These are phyloP conservation scores for Phyllosticta ampelicida DNA, from an alignment of 2,329 filamentous ascomycete species.

Conservation along the genomic window DNA sequence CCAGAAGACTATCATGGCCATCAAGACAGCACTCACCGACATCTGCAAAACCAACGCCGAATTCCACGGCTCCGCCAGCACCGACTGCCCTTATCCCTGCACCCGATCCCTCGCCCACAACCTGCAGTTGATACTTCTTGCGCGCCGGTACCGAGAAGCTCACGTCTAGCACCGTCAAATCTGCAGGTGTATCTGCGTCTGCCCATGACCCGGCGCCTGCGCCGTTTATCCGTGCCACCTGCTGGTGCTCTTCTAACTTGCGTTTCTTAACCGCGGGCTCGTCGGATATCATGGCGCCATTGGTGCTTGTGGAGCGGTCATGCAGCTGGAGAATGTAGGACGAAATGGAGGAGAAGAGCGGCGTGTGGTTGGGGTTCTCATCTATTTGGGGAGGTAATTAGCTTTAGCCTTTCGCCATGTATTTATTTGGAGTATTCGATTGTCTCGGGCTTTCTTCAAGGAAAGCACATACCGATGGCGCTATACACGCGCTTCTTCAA, in stretches of 20 bases:
- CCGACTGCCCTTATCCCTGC: slow-evolving; percentile 40
- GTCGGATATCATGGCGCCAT: slow-evolving; percentile 1
- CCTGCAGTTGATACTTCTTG: slow-evolving; percentile 52
- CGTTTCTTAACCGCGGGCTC: slow-evolving; percentile 29
- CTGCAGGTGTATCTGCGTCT: slow-evolving; percentile 19
- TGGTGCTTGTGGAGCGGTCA: neutral
- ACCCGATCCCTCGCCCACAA: slow-evolving; percentile 32
- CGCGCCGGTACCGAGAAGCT: slow-evolving; percentile 52
- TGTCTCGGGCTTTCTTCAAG: neutral
- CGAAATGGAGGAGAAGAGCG: slow-evolving; percentile 11
- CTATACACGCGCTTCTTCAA: slow-evolving; percentile 28
- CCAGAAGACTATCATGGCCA: neutral
- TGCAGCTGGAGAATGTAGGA: slow-evolving; percentile 10
- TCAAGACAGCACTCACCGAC: slow-evolving; percentile 28
- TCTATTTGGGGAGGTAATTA: neutral
- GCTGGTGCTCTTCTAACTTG: slow-evolving; percentile 22
- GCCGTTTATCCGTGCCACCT: neutral
- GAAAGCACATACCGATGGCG: slow-evolving; percentile 22
- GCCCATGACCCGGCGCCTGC: slow-evolving; percentile 14
- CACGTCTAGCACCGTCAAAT: slow-evolving; percentile 34
- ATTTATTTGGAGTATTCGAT: neutral
- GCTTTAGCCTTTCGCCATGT: neutral
- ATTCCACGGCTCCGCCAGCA: slow-evolving; percentile 43
- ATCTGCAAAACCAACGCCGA: slow-evolving; percentile 39
- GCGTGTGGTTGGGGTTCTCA: slow-evolving; percentile 1